phyloP scores from a whole-genome alignment of 352 stramenopile genomes.

The Aphanomyces euteiches region DNA sequence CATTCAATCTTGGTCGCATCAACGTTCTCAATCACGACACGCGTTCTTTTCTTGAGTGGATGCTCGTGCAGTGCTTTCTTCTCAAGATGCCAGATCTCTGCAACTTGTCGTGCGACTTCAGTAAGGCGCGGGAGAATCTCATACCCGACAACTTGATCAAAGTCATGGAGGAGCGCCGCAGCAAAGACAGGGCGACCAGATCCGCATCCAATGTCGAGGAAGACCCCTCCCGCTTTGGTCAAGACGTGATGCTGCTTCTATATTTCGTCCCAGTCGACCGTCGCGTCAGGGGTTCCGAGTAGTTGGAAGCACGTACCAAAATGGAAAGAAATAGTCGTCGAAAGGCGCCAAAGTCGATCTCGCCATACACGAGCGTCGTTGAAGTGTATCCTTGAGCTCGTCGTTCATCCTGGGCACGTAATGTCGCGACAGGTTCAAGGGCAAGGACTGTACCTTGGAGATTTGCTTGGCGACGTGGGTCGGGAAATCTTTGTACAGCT shows the following conservation, averaged over 20 bases:
- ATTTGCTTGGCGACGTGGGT: constrained; percentile 44
- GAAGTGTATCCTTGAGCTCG: constrained; percentile 56
- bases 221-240: constrained; percentile 60
- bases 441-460: constrained; percentile 30
- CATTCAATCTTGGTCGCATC: constrained; percentile 75
- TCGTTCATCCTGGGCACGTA: constrained; percentile 35
- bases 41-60: constrained; percentile 58
- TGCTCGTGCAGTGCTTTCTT: constrained; percentile 48
- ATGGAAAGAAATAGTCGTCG: constrained; percentile 55
- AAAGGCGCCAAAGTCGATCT: constrained; percentile 85
- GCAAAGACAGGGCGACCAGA: constrained; percentile 86
- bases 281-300: no score
- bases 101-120: constrained; percentile 50
- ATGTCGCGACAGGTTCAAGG: neutral
- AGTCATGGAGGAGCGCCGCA: constrained; percentile 77
- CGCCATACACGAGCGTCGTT: constrained; percentile 83
- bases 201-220: constrained; percentile 85
- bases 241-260: constrained; percentile 58
- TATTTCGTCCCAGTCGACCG: no score
- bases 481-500: constrained; percentile 46
- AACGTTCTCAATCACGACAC: constrained; percentile 63
- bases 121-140: constrained; percentile 84
- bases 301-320: constrained; percentile 25
- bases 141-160: constrained; percentile 78
- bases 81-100: constrained; percentile 49